Percentiles rank a stretch among this genome's conserved stretches.
phyloP scores from a whole-genome alignment of 345 rosid species.

The Orychophragmus violaceus region DNA sequence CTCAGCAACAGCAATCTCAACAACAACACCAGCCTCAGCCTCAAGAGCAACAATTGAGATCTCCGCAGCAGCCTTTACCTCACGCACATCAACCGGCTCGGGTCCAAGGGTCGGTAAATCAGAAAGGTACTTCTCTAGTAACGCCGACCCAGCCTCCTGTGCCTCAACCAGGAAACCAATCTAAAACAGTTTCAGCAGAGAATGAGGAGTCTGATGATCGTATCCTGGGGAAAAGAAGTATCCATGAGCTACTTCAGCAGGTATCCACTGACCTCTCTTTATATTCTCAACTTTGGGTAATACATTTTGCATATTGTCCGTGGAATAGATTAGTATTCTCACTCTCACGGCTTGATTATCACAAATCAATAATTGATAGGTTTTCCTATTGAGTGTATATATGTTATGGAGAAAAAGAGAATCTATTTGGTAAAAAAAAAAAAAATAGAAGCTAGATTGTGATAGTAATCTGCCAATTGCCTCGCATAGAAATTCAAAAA shows the following conservation, averaged over 20 bases:
- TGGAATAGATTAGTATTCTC: background rate
- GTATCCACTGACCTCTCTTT: conserved; percentile 31
- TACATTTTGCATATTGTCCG: background rate
- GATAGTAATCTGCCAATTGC: background rate
- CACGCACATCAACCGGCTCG: conserved; percentile 54
- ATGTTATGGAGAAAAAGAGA: background rate
- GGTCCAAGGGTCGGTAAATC: conserved; percentile 38
- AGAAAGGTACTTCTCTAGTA: conserved; percentile 51
- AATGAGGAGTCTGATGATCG: conserved; percentile 52
- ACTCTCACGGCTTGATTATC: background rate
- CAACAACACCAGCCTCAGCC: conserved; percentile 39
- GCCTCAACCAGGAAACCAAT: conserved; percentile 40
- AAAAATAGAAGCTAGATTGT: background rate
- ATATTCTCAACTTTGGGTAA: background rate
- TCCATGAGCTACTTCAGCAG: conserved; percentile 83
- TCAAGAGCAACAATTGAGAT: conserved; percentile 54
- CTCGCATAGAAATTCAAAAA: background rate
- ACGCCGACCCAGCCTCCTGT: conserved; percentile 36
- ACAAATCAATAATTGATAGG: background rate
- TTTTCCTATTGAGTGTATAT: background rate
- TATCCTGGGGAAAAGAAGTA: conserved; percentile 81
- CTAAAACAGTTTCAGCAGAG: conserved; percentile 43
- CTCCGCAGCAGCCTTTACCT: conserved; percentile 46
- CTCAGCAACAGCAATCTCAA: conserved; percentile 47
- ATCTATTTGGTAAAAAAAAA: background rate